Conservation (phyloP, 202 grass and related monocot species). For the Zoysia matrella region DNA sequence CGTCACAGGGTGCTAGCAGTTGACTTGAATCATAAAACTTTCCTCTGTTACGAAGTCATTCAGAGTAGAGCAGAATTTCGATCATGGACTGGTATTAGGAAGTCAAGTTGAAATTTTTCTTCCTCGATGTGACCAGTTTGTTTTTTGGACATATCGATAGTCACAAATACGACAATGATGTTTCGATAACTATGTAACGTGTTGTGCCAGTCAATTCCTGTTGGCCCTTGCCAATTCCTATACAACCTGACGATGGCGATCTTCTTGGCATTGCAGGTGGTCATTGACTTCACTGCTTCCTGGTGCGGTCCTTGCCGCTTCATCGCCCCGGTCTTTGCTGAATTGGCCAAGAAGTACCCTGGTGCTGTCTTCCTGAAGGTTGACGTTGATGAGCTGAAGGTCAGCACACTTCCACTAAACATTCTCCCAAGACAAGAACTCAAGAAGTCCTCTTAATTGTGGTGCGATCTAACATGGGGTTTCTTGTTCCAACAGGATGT, state of each 20-base stretch:
- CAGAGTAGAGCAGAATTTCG: neutral
- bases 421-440: neutral
- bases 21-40: neutral
- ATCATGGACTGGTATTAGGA: neutral
- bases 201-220: neutral
- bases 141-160: neutral
- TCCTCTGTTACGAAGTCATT: neutral
- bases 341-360: conserved; percentile 43
- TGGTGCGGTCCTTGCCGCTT: conserved; percentile 73
- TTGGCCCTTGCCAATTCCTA: neutral
- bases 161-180: neutral
- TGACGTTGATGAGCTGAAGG: conserved; percentile 73
- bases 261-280: conserved; percentile 38
- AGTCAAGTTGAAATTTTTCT: neutral
- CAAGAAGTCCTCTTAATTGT: too few species aligned
- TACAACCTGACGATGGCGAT: neutral
- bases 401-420: conserved; percentile 5
- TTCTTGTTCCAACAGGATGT: conserved; percentile 39
- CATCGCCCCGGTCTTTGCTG: conserved; percentile 52
- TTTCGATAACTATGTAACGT: too few species aligned
- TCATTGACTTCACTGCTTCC: conserved; percentile 74
- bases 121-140: neutral
- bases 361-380: conserved; percentile 63
- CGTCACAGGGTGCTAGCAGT: neutral
- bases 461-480: neutral